Percentiles rank a stretch among this genome's conserved stretches.
Conservation (phyloP, 768 basidiomycete genomes). For the Leccinum arenicola region DNA sequence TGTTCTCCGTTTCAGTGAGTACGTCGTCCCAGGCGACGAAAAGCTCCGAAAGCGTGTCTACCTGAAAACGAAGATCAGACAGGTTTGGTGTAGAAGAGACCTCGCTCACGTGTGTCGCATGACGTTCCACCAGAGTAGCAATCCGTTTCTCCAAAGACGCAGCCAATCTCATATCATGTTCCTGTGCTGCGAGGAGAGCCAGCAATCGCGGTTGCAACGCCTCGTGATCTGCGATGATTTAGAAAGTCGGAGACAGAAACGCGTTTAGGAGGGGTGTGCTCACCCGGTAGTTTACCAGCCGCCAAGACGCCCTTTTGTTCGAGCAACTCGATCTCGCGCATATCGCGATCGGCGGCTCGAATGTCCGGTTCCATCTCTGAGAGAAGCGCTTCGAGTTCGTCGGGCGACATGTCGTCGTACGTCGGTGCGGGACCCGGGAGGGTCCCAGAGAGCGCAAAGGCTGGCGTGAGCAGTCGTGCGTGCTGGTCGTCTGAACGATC, state of each 20-base stretch:
- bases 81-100: not conserved
- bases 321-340: constrained; percentile 71
- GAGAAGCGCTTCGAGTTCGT: constrained; percentile 68
- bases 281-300: constrained; percentile 70
- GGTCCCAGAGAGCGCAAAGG: constrained; percentile 71
- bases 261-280: not conserved
- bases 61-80: constrained; percentile 38
- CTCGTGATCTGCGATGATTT: constrained; percentile 50
- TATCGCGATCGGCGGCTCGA: constrained; percentile 77
- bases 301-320: constrained; percentile 69
- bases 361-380: constrained; percentile 83
- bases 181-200: constrained; percentile 52
- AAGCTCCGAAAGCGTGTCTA: constrained; percentile 77
- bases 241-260: not conserved
- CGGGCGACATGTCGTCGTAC: constrained; percentile 62
- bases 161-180: constrained; percentile 57
- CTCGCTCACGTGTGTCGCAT: constrained; percentile 63
- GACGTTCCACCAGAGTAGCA: constrained; percentile 59
- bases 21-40: constrained; percentile 86
- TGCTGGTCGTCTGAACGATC: constrained; percentile 64
- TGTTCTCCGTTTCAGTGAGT: constrained; percentile 63
- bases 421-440: constrained; percentile 46
- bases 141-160: constrained; percentile 64
- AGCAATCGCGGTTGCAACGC: constrained; percentile 66
- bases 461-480: constrained; percentile 68